Evolutionary conservation across 2,329 filamentous ascomycete species (phyloP).

Genomic region (Paraphoma chrysanthemicola): DNA sequence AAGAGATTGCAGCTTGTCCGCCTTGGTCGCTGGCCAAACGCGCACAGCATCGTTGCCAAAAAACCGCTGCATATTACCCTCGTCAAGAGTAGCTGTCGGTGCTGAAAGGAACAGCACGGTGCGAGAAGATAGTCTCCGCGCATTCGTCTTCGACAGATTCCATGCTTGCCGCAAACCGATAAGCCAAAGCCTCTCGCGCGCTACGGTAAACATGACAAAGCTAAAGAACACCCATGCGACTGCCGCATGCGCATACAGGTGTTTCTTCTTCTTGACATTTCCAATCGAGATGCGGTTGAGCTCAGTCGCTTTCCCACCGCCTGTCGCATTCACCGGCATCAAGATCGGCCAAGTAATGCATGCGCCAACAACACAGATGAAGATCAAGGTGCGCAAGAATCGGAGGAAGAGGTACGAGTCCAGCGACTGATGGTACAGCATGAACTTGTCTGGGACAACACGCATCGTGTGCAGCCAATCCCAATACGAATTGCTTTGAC

Average conservation of each 20-base stretch:
- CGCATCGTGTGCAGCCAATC: slow-evolving; percentile 58
- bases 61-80: slow-evolving; percentile 76
- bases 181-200: slow-evolving; percentile 88
- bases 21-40: slow-evolving; percentile 83
- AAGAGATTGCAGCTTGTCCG: slow-evolving; percentile 77
- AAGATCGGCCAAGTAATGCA: slow-evolving; percentile 86
- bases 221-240: slow-evolving; percentile 82
- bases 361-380: slow-evolving; percentile 84
- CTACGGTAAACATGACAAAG: slow-evolving; percentile 88
- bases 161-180: slow-evolving; percentile 94
- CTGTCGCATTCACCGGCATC: slow-evolving; percentile 88
- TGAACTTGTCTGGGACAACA: slow-evolving; percentile 72
- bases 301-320: slow-evolving; percentile 68
- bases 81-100: slow-evolving; percentile 77
- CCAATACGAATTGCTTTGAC: slow-evolving; percentile 37
- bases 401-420: slow-evolving; percentile 92
- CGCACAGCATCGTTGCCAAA: slow-evolving; percentile 83
- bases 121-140: slow-evolving; percentile 84
- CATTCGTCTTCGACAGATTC: slow-evolving; percentile 82
- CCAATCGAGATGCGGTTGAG: slow-evolving; percentile 81
- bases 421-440: slow-evolving; percentile 88
- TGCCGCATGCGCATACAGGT: slow-evolving; percentile 79
- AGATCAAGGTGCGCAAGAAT: slow-evolving; percentile 79
- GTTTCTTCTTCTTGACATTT: slow-evolving; percentile 72
- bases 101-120: slow-evolving; percentile 91